Percentiles rank a stretch among this genome's conserved stretches.
These are phyloP conservation scores for Alopecurus myosuroides DNA, from an alignment of 176 grass and related monocot genomes.

Conservation along the genomic window DNA sequence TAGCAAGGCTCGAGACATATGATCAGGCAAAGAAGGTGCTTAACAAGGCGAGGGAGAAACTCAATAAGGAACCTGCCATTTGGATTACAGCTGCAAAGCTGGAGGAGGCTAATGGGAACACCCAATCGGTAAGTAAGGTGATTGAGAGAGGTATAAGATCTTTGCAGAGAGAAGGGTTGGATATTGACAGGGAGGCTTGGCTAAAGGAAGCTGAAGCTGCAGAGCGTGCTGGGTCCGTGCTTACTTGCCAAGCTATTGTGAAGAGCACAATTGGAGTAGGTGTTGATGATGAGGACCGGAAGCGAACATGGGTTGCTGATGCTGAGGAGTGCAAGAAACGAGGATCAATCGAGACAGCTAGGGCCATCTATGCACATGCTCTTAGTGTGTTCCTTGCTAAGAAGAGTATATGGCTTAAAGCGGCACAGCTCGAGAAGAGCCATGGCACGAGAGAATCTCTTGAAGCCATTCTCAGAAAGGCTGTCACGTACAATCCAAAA, in stretches of 20 bases:
- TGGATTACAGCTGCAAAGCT: constrained; percentile 97
- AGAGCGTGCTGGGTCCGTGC: constrained; percentile 75
- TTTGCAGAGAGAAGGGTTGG: constrained; percentile 76
- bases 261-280: constrained; percentile 83
- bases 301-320: constrained; percentile 95
- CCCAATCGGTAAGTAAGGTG: constrained; percentile 68
- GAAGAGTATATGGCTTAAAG: constrained; percentile 94
- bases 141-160: constrained; percentile 82
- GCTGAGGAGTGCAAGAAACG: constrained; percentile 95
- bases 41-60: constrained; percentile 81
- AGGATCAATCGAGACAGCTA: constrained; percentile 89
- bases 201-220: constrained; percentile 90
- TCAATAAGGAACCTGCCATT: constrained; percentile 81
- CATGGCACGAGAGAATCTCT: constrained; percentile 86
- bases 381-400: constrained; percentile 72
- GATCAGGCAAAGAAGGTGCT: constrained; percentile 93
- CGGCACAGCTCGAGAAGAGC: constrained; percentile 94
- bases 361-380: constrained; percentile 89
- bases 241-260: constrained; percentile 89
- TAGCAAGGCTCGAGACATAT: constrained; percentile 92
- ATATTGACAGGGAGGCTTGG: constrained; percentile 88
- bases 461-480: constrained; percentile 79
- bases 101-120: constrained; percentile 86
- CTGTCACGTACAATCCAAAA: constrained; percentile 79
- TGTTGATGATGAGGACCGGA: constrained; percentile 87